Evolutionary conservation across 768 basidiomycete genomes (phyloP).

Genomic region (Mycena polygramma): DNA sequence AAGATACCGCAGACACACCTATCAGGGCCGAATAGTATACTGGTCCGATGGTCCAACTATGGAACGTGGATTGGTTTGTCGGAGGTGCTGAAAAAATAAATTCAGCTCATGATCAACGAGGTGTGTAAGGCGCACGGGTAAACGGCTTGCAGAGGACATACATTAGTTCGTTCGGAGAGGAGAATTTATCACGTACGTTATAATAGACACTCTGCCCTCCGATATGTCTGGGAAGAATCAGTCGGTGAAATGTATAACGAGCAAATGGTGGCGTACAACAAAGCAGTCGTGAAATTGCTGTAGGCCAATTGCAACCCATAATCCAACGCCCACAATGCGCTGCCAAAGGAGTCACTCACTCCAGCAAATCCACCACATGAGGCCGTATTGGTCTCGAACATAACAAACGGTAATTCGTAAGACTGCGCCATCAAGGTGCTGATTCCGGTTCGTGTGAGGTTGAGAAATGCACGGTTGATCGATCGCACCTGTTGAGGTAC

Average conservation of each 20-base stretch:
- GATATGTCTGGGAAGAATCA: slow-evolving; percentile 29
- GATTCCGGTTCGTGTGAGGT: slow-evolving; percentile 36
- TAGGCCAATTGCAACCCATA: slow-evolving; percentile 60
- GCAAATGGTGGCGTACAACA: slow-evolving; percentile 23
- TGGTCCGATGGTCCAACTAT: slow-evolving; percentile 71
- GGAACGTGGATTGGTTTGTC: slow-evolving; percentile 57
- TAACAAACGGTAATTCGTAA: slow-evolving; percentile 60
- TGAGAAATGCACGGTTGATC: not conserved
- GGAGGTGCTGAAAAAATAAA: slow-evolving; percentile 47
- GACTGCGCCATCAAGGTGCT: slow-evolving; percentile 60
- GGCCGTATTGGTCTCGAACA: slow-evolving; percentile 73
- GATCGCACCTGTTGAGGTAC: slow-evolving; percentile 55
- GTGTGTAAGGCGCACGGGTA: slow-evolving; percentile 48
- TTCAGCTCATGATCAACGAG: slow-evolving; percentile 41
- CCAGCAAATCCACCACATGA: slow-evolving; percentile 79
- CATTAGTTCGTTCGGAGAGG: slow-evolving; percentile 19
- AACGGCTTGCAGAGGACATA: slow-evolving; percentile 45
- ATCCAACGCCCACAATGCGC: slow-evolving; percentile 75
- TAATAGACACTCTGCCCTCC: slow-evolving; percentile 41
- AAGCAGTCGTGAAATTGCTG: slow-evolving; percentile 42
- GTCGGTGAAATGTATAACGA: not conserved
- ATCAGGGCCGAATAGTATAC: slow-evolving; percentile 68
- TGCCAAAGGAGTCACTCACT: slow-evolving; percentile 71
- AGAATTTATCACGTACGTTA: slow-evolving; percentile 45
- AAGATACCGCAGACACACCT: not conserved